phyloP scores from a whole-genome alignment of 192 early-diverging fungal species.

The Podila verticillata region DNA sequence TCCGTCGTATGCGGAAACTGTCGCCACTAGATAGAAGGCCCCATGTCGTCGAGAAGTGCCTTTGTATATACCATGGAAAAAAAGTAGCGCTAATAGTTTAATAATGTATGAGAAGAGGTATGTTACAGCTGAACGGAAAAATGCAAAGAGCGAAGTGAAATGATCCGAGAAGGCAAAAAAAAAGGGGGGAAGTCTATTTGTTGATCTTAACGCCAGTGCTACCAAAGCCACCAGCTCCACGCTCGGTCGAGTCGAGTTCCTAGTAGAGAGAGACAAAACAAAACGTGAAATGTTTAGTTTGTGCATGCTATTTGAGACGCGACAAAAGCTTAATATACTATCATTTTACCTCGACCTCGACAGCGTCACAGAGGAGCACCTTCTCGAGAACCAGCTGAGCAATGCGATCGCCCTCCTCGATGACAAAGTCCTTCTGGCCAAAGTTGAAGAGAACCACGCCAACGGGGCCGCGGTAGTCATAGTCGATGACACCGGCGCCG shows the following conservation, averaged over 20 bases:
- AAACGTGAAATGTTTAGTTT: not conserved
- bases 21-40: not conserved
- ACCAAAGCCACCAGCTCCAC: slow-evolving; percentile 76
- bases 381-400: slow-evolving; percentile 95
- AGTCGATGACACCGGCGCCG: slow-evolving; percentile 93
- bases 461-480: slow-evolving; percentile 79
- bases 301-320: not conserved
- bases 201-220: slow-evolving; percentile 65
- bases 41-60: too few relatives aligned
- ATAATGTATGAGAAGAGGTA: too few relatives aligned
- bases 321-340: not conserved
- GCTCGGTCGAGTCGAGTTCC: slow-evolving; percentile 61
- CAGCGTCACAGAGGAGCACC: slow-evolving; percentile 81
- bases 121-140: too few relatives aligned
- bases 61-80: too few relatives aligned
- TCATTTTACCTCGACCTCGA: slow-evolving; percentile 79
- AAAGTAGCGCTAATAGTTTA: too few relatives aligned
- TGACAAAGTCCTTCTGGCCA: slow-evolving; percentile 70
- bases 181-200: not conserved
- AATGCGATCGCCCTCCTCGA: slow-evolving; percentile 92
- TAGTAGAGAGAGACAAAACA: slow-evolving; percentile 10
- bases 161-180: too few relatives aligned
- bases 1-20: slow-evolving; percentile 14
- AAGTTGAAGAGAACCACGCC: slow-evolving; percentile 93
- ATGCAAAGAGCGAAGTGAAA: too few relatives aligned